A percentile compares a stretch with the other conserved stretches of the same genome.
These are phyloP conservation scores for Pleurotus ostreatus DNA, from an alignment of 768 basidiomycete species.

Conservation along the genomic window DNA sequence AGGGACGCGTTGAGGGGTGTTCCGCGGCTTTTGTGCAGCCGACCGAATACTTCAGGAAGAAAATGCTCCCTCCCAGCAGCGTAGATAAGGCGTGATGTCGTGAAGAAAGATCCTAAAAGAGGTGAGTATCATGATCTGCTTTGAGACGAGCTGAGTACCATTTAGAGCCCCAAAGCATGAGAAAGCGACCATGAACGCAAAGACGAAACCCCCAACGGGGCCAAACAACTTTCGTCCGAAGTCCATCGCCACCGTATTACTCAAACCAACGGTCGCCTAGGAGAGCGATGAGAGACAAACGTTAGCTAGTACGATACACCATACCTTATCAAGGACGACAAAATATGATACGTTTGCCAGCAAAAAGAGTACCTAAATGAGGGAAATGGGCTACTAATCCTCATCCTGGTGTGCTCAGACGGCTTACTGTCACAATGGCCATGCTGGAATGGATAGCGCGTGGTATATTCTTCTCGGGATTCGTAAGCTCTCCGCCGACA, in stretches of 20 bases:
- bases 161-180: slow-evolving; percentile 96
- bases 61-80: slow-evolving; percentile 87
- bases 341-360: slow-evolving; percentile 89
- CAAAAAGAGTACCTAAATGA: slow-evolving; percentile 63
- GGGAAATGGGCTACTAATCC: slow-evolving; percentile 5
- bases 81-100: slow-evolving; percentile 80
- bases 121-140: slow-evolving; percentile 7
- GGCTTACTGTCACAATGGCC: slow-evolving; percentile 68
- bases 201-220: slow-evolving; percentile 77
- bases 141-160: slow-evolving; percentile 34
- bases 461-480: slow-evolving; percentile 83
- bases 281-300: not conserved
- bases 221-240: slow-evolving; percentile 89
- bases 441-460: slow-evolving; percentile 89
- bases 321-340: slow-evolving; percentile 82
- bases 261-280: slow-evolving; percentile 62
- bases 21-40: slow-evolving; percentile 64
- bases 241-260: slow-evolving; percentile 88
- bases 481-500: slow-evolving; percentile 83
- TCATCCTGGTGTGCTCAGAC: slow-evolving; percentile 7
- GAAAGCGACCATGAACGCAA: slow-evolving; percentile 88
- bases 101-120: slow-evolving; percentile 59
- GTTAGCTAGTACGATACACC: not conserved
- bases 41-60: slow-evolving; percentile 80
- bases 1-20: slow-evolving; percentile 89